Base-by-base conservation (phyloP, 441 rosid species). In the Brassica balearica region DNA sequence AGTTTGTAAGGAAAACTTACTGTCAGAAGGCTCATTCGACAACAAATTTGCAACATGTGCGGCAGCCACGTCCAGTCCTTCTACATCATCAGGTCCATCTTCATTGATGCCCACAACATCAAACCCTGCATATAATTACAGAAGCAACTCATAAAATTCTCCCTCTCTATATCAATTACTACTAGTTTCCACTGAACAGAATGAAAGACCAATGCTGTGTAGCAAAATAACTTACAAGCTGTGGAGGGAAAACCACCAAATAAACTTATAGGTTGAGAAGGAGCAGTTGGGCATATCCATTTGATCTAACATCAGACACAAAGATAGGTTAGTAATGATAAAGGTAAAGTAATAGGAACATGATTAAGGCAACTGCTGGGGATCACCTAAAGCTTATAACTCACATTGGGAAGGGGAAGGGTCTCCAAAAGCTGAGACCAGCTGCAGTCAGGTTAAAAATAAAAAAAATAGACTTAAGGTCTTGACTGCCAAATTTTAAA, bases 251-350 rank as follows among this genome's bases (percentile, higher is more conserved):
- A 93, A 81, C 99, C 98, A 74, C 98, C 95, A 72, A 96, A 87
- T 72, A 91, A 72, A 69, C 87, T 81, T 75, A 96, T 82, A 1
- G 98, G 97, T 67, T 76, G 96, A 72, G 93, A 88, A 69, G 99
- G 98, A 76, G 99, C 95, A 74, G 98, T 96, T 6, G 98, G 99
- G 83, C 97, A 96, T 73, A 96, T 92, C 99, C 99, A 96, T 81
- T 93, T 96, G 79, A 96, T 88, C 99, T 96, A 19, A 89, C 32
- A 84, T n/a, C 46, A 71, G 11, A 66, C 61, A 76, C 12, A 73
- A 61, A 59, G 27, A 58, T 72, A 3, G 25, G 3, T 76, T 12
- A 67, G 67, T 29, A 68, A 7, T 62, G 17, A 56, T 58, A 14
- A 29, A 36, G 8, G 41, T 36, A 36, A 36, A 36, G 41, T 36